phyloP scores from a whole-genome alignment of 179 eudicot species.

The Patellifolia procumbens region DNA sequence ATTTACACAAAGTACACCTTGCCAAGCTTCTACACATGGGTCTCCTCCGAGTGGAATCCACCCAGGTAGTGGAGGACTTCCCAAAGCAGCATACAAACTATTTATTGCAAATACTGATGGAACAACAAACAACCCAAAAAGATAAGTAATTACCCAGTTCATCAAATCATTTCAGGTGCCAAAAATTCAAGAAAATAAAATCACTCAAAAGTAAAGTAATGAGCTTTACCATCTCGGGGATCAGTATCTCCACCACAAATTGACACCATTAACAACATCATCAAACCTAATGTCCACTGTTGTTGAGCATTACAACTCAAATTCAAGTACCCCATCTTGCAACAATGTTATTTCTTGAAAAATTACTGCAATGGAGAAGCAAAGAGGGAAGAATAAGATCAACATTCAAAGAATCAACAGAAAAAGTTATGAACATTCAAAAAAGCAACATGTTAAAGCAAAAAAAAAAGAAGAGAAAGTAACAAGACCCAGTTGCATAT shows the following conservation, averaged over 20 bases:
- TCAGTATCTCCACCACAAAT: constrained; percentile 57
- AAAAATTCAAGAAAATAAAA: not conserved
- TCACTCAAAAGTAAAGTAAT: not conserved
- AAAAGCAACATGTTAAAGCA: constrained; percentile 23
- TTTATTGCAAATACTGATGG: constrained; percentile 84
- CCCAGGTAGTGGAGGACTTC: constrained; percentile 81
- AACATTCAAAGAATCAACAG: constrained; percentile 8
- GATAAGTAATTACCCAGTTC: not conserved
- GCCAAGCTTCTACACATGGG: constrained; percentile 89
- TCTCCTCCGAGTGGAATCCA: constrained; percentile 90
- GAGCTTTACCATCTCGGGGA: constrained; percentile 71
- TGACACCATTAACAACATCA: constrained; percentile 37
- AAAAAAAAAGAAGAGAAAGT: constrained; percentile 11
- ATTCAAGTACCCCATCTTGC: constrained; percentile 38
- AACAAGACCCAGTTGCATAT: constrained; percentile 22
- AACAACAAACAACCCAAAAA: constrained; percentile 5
- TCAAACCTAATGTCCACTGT: constrained; percentile 40
- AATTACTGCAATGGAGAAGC: constrained; percentile 19
- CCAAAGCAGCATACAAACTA: constrained; percentile 76
- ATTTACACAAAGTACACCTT: constrained; percentile 82
- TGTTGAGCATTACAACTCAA: constrained; percentile 33
- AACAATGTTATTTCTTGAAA: not conserved
- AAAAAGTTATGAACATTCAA: constrained; percentile 29
- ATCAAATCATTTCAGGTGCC: not conserved
- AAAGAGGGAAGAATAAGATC: not conserved